A percentile compares a stretch with the other conserved stretches of the same genome.
phyloP scores from a whole-genome alignment of 306 rosid species.

The Glycine latifolia region DNA sequence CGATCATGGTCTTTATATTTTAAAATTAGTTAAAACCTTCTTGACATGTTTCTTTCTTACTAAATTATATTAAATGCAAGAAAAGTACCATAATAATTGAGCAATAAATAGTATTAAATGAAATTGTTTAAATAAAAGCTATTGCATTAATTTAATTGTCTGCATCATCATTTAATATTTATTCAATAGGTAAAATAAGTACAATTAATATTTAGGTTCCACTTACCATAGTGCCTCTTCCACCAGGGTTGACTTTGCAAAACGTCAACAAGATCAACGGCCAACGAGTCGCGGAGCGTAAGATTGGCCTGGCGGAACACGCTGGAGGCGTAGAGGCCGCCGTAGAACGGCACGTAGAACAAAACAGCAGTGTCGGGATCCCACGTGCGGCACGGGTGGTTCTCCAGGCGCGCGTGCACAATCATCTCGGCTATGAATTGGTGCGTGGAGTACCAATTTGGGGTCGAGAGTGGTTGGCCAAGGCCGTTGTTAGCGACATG shows the following conservation, averaged over 20 bases:
- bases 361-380: conserved; percentile 64
- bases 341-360: conserved; percentile 88
- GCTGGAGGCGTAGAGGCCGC: conserved; percentile 82
- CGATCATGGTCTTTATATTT: too few relatives aligned
- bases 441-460: conserved; percentile 78
- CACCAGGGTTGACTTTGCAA: conserved; percentile 52
- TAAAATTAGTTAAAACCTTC: too few relatives aligned
- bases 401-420: conserved; percentile 78
- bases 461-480: conserved; percentile 59
- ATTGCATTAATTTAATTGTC: background rate
- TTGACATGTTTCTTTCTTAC: too few relatives aligned
- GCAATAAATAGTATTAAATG: too few relatives aligned
- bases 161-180: background rate
- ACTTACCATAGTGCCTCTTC: conserved; percentile 48
- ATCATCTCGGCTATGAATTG: conserved; percentile 90
- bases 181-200: background rate
- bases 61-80: too few relatives aligned
- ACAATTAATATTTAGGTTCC: conserved; percentile 31
- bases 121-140: too few relatives aligned
- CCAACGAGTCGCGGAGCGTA: conserved; percentile 62
- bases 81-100: too few relatives aligned
- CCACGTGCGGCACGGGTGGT: conserved; percentile 77
- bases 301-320: conserved; percentile 64
- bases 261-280: conserved; percentile 52
- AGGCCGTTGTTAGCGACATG: conserved; percentile 76